These are phyloP conservation scores for Pseudohalonectria lignicola DNA, from an alignment of 2,329 filamentous ascomycete genomes.

Conservation along the genomic window DNA sequence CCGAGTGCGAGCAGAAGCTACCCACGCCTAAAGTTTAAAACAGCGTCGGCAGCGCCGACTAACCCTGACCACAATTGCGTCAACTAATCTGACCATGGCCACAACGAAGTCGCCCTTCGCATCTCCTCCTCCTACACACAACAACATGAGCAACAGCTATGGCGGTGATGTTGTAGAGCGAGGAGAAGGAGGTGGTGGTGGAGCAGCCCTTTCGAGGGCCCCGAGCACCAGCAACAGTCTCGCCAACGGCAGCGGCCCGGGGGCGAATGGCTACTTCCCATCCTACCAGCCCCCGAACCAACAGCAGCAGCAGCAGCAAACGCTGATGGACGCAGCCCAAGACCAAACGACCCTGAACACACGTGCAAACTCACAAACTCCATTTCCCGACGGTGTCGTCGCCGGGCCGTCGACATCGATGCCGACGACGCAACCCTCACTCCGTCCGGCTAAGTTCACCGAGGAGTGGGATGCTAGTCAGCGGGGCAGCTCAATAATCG, in stretches of 20 bases:
- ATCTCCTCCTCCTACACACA: constrained; percentile 1
- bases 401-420: constrained; percentile 11
- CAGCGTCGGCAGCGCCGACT: too few species aligned
- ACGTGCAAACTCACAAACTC: constrained; percentile 19
- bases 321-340: constrained; percentile 10
- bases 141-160: too few species aligned
- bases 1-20: too few species aligned
- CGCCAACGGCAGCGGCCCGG: constrained; percentile 2
- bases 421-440: too few species aligned
- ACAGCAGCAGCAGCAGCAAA: constrained; percentile 6
- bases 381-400: constrained; percentile 13
- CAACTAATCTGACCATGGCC: constrained; percentile 1
- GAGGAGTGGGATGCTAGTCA: constrained; percentile 63
- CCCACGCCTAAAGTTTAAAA: too few species aligned
- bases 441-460: constrained; percentile 43
- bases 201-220: neutral
- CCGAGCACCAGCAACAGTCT: neutral
- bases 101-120: neutral
- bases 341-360: constrained; percentile 24
- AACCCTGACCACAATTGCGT: too few species aligned
- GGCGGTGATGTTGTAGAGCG: neutral
- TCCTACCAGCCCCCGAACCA: constrained; percentile 14
- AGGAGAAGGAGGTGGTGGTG: neutral
- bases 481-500: constrained; percentile 53
- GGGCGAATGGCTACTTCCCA: constrained; percentile 16